Evolutionary conservation across 148 eudicot genomes (phyloP), one percentile per base, ranked within the genome.

Genomic region (Chenopodium formosanum): DNA sequence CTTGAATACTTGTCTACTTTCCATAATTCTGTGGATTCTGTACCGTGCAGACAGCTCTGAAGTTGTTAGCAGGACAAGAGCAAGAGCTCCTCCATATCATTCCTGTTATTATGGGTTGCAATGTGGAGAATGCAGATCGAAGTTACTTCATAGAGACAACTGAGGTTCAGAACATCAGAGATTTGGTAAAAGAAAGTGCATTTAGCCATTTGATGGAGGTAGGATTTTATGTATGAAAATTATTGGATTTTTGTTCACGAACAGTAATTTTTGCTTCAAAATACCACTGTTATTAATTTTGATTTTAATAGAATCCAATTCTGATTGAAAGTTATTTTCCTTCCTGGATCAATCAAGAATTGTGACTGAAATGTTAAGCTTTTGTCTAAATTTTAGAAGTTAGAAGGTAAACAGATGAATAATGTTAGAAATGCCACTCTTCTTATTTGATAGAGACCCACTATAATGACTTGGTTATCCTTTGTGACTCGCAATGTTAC

Each of bases 161-260:
- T 44, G 76, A 84, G 56, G 92, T 64, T 79, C 87, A 82, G 74
- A 89, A 89, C 73, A 85, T 96, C 85, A 81, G 88, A 47, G 79
- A 85, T 63, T 82, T 88, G 79, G 71, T 90, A 87, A 94, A 92
- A 85, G 93, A 92, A 90, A 87, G 84, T 91, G 94, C 97, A 74
- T 96, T 82, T 78, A 91, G 97, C 86, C 99, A 89, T 92, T 88
- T 96, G 79, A 92, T 94, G 98, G 99, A 94, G 97, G 99, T 96
- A 86, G 78, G 83, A 17, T 67, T 44, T 77, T 70, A 4, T 81
- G 60, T 22, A 58, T 22, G 9, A 46, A 67, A 20, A 12, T 14
- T 14, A 25, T 19, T 14, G 6, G 25, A 50, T 65, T 74, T 22
- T 74, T 32, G 77, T 29, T 58, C 29, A 12, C 46, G 73, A 62